Evolutionary conservation across 495 filamentous ascomycete genomes (phyloP).

Genomic region (Xylaria nigripes): DNA sequence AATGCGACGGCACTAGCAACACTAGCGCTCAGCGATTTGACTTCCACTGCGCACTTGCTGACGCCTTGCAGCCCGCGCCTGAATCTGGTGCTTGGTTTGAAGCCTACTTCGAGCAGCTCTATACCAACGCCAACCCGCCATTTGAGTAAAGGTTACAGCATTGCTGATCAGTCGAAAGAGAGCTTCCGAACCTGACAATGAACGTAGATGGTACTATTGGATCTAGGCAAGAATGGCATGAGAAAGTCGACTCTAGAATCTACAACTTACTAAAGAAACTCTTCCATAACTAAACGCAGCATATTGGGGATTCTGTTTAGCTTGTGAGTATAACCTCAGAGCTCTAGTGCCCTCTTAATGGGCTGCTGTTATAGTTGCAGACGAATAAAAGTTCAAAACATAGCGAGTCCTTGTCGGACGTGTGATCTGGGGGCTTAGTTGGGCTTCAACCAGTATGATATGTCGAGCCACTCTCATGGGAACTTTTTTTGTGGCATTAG

Average conservation of each 20-base stretch:
- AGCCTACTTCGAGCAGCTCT: conserved; percentile 59
- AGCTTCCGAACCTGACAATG: not conserved
- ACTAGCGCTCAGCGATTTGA: conserved; percentile 50
- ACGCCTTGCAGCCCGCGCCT: conserved; percentile 48
- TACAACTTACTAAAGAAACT: not conserved
- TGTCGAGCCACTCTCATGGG: no score
- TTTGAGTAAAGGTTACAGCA: conserved; percentile 11
- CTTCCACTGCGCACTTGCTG: conserved; percentile 49
- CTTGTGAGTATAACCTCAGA: no score
- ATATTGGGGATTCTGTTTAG: not conserved
- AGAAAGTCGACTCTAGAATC: not conserved
- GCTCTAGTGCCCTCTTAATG: no score
- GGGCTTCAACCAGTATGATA: no score
- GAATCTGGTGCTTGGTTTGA: conserved; percentile 67
- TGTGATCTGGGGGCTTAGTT: no score
- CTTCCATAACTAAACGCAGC: not conserved
- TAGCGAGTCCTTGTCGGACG: no score
- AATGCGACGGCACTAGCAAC: conserved; percentile 62
- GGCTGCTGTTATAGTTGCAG: no score
- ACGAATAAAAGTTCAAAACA: no score
- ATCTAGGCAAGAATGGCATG: not conserved
- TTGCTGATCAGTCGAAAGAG: not conserved
- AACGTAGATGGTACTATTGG: not conserved
- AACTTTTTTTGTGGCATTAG: no score
- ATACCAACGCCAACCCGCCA: conserved; percentile 52